A percentile compares a stretch with the other conserved stretches of the same genome.
phyloP scores from a whole-genome alignment of 2,329 filamentous ascomycete genomes.

The Sclerotinia subarctica region DNA sequence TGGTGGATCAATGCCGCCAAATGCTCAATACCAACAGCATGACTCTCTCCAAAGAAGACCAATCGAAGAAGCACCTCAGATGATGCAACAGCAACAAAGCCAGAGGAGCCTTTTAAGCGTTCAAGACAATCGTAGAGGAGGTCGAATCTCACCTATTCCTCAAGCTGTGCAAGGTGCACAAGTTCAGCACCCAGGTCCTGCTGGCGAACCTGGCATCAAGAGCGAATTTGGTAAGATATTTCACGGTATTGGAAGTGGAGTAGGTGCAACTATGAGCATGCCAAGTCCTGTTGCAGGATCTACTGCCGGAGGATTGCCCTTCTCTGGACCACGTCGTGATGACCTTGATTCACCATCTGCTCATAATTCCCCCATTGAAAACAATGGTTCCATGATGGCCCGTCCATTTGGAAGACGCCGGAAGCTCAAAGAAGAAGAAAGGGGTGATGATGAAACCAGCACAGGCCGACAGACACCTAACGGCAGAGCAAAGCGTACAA shows the following conservation, averaged over 20 bases:
- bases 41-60: constrained; percentile 45
- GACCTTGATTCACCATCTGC: constrained; percentile 45
- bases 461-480: constrained; percentile 60
- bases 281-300: constrained; percentile 50
- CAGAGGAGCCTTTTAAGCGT: constrained; percentile 70
- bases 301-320: constrained; percentile 49
- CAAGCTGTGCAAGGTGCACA: constrained; percentile 94
- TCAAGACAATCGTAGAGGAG: constrained; percentile 72
- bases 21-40: constrained; percentile 45
- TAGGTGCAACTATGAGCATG: constrained; percentile 51
- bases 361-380: constrained; percentile 43
- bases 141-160: constrained; percentile 81
- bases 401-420: constrained; percentile 48
- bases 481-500: constrained; percentile 60
- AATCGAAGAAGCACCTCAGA: constrained; percentile 49
- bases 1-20: constrained; percentile 41
- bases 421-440: constrained; percentile 73
- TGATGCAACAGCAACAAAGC: constrained; percentile 55
- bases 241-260: constrained; percentile 78
- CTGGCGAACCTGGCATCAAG: constrained; percentile 85
- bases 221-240: constrained; percentile 95
- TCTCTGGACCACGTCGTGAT: constrained; percentile 51
- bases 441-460: constrained; percentile 65
- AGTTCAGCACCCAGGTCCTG: constrained; percentile 71
- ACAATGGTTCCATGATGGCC: constrained; percentile 41